phyloP scores from a whole-genome alignment of 1,284 basidiomycete species.

The Melampsora larici-populina region DNA sequence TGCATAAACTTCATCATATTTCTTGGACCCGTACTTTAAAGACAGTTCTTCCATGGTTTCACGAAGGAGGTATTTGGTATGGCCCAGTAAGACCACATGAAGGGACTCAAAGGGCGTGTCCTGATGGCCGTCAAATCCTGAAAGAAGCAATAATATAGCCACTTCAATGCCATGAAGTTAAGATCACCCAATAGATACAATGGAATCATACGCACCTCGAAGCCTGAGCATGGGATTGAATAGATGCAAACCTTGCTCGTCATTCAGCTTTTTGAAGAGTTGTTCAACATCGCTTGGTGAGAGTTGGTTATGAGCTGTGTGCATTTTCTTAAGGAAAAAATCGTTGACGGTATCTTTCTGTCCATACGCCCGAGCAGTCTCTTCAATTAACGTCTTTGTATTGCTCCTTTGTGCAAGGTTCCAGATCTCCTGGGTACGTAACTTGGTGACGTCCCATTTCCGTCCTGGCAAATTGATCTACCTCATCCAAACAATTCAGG shows the following conservation, averaged over 20 bases:
- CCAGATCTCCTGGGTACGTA: no score
- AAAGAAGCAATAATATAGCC: neutral
- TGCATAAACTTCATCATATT: constrained; percentile 45
- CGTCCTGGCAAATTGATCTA: neutral
- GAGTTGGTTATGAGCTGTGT: neutral
- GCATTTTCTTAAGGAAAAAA: no score
- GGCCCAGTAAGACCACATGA: constrained; percentile 54
- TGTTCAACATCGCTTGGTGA: neutral
- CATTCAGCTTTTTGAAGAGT: neutral
- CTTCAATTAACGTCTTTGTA: no score
- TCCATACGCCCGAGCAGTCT: no score
- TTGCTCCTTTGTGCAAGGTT: no score
- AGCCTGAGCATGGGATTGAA: neutral
- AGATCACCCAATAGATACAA: neutral
- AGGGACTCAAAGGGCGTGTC: constrained; percentile 56
- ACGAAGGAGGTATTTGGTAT: constrained; percentile 56
- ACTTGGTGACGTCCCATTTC: no score
- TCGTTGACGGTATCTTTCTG: no score
- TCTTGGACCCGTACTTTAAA: constrained; percentile 38
- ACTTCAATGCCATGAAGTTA: neutral
- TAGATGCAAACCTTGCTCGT: neutral
- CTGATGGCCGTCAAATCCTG: constrained; percentile 52
- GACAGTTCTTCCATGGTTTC: constrained; percentile 51
- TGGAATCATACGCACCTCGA: neutral
- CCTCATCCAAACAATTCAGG: neutral